phyloP scores from a whole-genome alignment of 106 monocot species.

The Hemerocallis citrina region DNA sequence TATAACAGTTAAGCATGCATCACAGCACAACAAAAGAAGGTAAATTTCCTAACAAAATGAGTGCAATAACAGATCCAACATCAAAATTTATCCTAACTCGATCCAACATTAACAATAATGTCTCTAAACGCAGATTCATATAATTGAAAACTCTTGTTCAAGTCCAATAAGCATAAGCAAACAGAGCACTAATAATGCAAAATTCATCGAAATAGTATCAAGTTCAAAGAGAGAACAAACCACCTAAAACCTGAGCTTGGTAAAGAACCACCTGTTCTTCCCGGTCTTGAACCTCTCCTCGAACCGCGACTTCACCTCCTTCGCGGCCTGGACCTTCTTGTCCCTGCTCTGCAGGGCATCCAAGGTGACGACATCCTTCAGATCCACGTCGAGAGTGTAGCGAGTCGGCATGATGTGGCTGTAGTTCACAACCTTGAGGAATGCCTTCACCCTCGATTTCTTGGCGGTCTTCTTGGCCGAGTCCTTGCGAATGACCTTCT shows the following conservation, averaged over 20 bases:
- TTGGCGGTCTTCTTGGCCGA: constrained; percentile 24
- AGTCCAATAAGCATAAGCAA: too few relatives aligned
- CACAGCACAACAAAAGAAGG: too few relatives aligned
- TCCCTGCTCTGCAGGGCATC: constrained; percentile 9
- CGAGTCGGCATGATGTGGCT: constrained; percentile 22
- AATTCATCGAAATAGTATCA: too few relatives aligned
- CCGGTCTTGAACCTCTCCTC: constrained; percentile 26
- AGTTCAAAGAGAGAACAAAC: too few relatives aligned
- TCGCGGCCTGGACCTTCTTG: constrained; percentile 16
- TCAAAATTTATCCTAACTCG: too few relatives aligned
- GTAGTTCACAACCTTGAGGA: constrained; percentile 21
- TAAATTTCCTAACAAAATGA: too few relatives aligned
- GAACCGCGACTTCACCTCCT: constrained; percentile 15
- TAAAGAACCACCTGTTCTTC: constrained; percentile 27
- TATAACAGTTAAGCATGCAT: too few relatives aligned
- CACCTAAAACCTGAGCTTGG: constrained; percentile 19
- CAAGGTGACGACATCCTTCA: constrained; percentile 15
- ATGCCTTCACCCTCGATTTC: constrained; percentile 24
- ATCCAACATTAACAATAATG: too few relatives aligned
- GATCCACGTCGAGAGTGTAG: constrained; percentile 23
- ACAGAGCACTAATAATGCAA: too few relatives aligned
- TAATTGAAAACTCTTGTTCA: too few relatives aligned
- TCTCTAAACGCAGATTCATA: too few relatives aligned
- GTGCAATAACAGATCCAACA: too few relatives aligned
- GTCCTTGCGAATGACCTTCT: constrained; percentile 25